These are phyloP conservation scores for Cerioporus squamosus DNA, from an alignment of 1,284 basidiomycete species.

Conservation along the genomic window DNA sequence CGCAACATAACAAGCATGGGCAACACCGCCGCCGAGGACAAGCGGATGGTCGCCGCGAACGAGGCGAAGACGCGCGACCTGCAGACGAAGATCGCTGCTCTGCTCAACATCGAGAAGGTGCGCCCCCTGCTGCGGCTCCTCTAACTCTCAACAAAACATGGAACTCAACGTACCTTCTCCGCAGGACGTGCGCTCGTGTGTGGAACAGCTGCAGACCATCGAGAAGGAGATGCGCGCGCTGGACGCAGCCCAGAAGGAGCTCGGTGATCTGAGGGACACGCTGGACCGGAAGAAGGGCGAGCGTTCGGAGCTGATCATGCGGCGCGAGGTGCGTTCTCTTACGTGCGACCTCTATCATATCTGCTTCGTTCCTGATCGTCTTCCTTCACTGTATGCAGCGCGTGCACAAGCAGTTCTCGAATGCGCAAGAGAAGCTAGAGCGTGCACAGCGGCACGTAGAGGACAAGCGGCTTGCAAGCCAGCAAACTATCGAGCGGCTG, in stretches of 20 bases:
- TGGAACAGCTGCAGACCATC: constrained; percentile 73
- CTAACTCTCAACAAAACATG: neutral
- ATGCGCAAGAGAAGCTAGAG: constrained; percentile 78
- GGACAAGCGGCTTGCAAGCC: constrained; percentile 71
- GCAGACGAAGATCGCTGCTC: constrained; percentile 70
- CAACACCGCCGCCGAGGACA: constrained; percentile 59
- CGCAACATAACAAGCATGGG: constrained; percentile 79
- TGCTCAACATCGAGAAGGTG: constrained; percentile 79
- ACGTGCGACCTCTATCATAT: neutral
- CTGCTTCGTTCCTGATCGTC: constrained; percentile 1
- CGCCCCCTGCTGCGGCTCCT: neutral
- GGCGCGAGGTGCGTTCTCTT: constrained; percentile 58
- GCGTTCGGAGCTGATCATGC: constrained; percentile 65
- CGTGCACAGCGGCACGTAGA: constrained; percentile 75
- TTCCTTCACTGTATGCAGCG: constrained; percentile 49
- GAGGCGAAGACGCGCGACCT: constrained; percentile 79
- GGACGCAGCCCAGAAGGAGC: constrained; percentile 64
- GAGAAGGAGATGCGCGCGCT: constrained; percentile 70
- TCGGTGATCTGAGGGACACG: constrained; percentile 65
- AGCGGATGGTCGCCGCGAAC: constrained; percentile 60
- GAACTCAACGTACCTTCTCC: neutral
- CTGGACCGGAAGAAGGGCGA: constrained; percentile 75
- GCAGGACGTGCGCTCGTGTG: constrained; percentile 69
- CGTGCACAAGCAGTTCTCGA: constrained; percentile 71
- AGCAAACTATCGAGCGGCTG: constrained; percentile 71